Base-by-base conservation (phyloP, 768 basidiomycete genomes). In the Cyclocybe aegerita region DNA sequence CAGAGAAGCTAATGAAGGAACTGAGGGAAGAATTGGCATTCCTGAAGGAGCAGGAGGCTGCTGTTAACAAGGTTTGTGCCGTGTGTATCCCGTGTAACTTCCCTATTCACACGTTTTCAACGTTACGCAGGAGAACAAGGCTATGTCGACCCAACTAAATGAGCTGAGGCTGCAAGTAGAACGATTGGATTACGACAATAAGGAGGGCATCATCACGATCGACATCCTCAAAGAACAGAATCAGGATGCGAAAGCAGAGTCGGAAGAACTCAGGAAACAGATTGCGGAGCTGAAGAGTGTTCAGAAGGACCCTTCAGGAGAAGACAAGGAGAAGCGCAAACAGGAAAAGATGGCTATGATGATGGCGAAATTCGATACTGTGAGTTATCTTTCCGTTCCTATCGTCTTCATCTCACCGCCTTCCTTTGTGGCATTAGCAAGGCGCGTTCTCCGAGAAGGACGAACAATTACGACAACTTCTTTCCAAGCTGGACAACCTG, bases 281-380 rank as follows among this genome's bases (percentile, higher is more conserved):
- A 79, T 94, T 50, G 69, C 79, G 12, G 92, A 94, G 41, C 70
- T 93, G 57, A 93, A 91, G 73, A 73, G 77, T 33, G 78, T 85
- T 9, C 90, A 94, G 69, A 90, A 87, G 69, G 90, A 91, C 53
- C 82, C 88, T 11, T 86, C 88, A 17, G 86, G 86, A 31, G 97
- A 98, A 67, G 97, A 98, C 67, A 98, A 95, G 74, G 97, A 99
- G 78, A 97, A 93, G 78, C 85, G 90, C 68, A 98, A 98, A 70
- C 93, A 96, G 63, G 96, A 98, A 76, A 98, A 98, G 80, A 92
- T 99, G 90, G 94, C 93, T 7, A 77, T 94, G 58, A 97, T 99
- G 93, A 98, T 99, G 96, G 93, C 96, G 51, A 95, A 96, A 69
- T 96, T 99, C 59, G 95, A 98, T 70, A 81, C 89, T 54, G 96